Evolutionary conservation across 2,329 filamentous ascomycete genomes (phyloP).

Genomic region (Epichloe sylvatica): DNA sequence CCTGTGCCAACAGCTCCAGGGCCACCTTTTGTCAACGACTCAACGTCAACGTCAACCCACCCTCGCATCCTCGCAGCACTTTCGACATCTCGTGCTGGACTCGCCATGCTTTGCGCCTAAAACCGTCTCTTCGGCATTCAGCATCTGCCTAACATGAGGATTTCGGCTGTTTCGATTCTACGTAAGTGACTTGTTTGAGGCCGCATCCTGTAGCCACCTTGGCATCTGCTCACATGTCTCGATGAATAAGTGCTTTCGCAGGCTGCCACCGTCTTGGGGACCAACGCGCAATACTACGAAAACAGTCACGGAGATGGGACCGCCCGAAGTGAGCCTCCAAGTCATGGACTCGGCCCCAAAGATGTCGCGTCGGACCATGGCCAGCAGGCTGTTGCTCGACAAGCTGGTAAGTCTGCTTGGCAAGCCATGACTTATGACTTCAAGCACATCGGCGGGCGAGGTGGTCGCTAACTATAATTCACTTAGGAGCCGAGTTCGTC

Average conservation of each 20-base stretch:
- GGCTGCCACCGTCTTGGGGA: conserved; percentile 23
- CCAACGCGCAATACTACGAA: conserved; percentile 26
- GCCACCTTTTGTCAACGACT: background rate
- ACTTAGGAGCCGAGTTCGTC: conserved; percentile 37
- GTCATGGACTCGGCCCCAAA: conserved; percentile 19
- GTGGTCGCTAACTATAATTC: background rate
- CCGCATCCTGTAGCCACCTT: conserved; percentile 2
- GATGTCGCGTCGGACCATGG: conserved; percentile 17
- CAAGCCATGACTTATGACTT: background rate
- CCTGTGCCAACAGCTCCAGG: background rate
- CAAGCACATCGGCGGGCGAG: background rate
- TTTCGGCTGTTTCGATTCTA: conserved; percentile 26
- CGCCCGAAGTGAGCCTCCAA: conserved; percentile 15
- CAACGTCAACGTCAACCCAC: background rate
- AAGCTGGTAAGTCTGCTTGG: conserved; percentile 22
- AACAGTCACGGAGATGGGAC: conserved; percentile 17
- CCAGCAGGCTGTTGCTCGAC: conserved; percentile 13
- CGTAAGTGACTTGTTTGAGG: conserved; percentile 20
- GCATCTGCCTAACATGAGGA: conserved; percentile 26
- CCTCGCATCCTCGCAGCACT: background rate
- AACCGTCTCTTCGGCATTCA: conserved; percentile 17
- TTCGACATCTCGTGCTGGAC: conserved; percentile 1
- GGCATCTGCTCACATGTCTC: conserved; percentile 12
- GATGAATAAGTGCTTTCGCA: conserved; percentile 33
- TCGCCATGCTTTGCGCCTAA: conserved; percentile 17